Percentiles rank a stretch among this genome's conserved stretches.
Conservation (phyloP, 2,329 filamentous ascomycete species). For the Ploettnerulaceae sp. region DNA sequence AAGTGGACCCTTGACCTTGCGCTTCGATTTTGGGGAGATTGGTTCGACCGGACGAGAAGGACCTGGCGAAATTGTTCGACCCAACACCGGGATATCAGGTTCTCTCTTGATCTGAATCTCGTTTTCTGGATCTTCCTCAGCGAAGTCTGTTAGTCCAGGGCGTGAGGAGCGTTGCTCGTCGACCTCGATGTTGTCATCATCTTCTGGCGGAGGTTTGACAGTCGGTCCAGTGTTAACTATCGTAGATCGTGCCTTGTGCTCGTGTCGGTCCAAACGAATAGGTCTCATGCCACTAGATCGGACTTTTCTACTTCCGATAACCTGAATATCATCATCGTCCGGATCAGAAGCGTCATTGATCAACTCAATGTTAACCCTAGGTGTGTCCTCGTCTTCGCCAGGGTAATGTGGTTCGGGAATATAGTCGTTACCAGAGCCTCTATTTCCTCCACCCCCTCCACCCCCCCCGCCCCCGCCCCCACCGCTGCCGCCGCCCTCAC, state of each 20-base stretch:
- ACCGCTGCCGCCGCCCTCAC: conserved; percentile 7
- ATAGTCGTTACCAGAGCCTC: neutral
- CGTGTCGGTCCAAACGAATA: conserved; percentile 28
- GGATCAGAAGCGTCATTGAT: conserved; percentile 27
- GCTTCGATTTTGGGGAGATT: conserved; percentile 12
- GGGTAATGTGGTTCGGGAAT: conserved; percentile 27
- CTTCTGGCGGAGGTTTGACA: conserved; percentile 9
- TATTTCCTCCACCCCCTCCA: conserved; percentile 5
- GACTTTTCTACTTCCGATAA: conserved; percentile 15
- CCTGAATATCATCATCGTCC: conserved; percentile 19
- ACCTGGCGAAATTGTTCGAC: neutral
- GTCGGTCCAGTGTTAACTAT: conserved; percentile 28
- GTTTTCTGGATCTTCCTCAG: conserved; percentile 4
- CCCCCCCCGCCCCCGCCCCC: conserved; percentile 11
- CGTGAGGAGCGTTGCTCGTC: conserved; percentile 17
- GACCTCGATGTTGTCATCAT: conserved; percentile 16
- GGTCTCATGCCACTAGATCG: conserved; percentile 21
- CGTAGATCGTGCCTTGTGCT: conserved; percentile 31
- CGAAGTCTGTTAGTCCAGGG: neutral
- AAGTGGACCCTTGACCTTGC: conserved; percentile 11
- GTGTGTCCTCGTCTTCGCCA: conserved; percentile 25
- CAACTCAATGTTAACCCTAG: conserved; percentile 30
- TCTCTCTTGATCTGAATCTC: conserved; percentile 19
- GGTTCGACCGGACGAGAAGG: neutral
- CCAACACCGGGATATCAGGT: conserved; percentile 1